Evolutionary conservation across 176 grass and related monocot species (phyloP).

Genomic region (Thalia dealbata): DNA sequence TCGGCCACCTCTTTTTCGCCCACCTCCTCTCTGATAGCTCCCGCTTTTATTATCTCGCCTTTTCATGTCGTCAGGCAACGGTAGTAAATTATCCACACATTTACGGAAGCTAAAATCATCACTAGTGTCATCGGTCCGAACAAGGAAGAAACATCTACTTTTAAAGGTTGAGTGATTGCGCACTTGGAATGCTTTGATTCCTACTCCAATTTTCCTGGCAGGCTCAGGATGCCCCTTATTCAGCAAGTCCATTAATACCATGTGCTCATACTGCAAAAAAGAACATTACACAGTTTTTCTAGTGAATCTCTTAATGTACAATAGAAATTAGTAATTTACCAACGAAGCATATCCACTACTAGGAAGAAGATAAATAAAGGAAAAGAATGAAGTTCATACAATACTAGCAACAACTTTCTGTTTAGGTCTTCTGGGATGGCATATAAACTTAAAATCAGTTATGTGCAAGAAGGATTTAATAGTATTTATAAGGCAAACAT

Average conservation of each 20-base stretch:
- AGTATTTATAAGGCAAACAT: not conserved
- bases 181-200: constrained; percentile 73
- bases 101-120: constrained; percentile 99
- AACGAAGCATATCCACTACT: too few species aligned
- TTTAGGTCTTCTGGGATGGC: too few species aligned
- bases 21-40: constrained; percentile 17
- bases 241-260: constrained; percentile 64
- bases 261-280: constrained; percentile 60
- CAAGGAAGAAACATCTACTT: constrained; percentile 75
- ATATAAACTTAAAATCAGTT: too few species aligned
- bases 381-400: too few species aligned
- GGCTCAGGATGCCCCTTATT: constrained; percentile 75
- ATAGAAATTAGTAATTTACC: too few species aligned
- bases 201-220: constrained; percentile 56
- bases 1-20: constrained; percentile 35
- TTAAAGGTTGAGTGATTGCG: constrained; percentile 54
- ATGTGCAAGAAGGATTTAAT: not conserved
- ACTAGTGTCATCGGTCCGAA: constrained; percentile 44
- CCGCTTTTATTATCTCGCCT: constrained; percentile 26
- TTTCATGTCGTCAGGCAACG: constrained; percentile 75
- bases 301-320: too few species aligned
- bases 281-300: not conserved
- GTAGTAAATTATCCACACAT: constrained; percentile 73
- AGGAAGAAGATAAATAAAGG: too few species aligned
- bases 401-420: too few species aligned